phyloP scores from a whole-genome alignment of 2,329 filamentous ascomycete species.

The Fusarium hostae region DNA sequence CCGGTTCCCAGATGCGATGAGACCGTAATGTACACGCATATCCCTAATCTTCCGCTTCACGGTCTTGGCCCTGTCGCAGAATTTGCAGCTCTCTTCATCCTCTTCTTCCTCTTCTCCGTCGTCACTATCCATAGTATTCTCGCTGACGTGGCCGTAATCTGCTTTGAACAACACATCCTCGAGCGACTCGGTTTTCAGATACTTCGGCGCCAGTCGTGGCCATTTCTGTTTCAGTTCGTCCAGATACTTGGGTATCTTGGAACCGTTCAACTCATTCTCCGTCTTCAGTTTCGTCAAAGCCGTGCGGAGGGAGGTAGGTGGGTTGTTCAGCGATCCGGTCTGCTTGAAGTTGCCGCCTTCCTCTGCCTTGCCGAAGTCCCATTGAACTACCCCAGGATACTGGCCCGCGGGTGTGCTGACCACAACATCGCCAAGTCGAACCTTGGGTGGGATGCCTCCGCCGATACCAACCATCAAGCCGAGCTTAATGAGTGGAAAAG shows the following conservation, averaged over 20 bases:
- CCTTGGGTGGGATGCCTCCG: conserved; percentile 4
- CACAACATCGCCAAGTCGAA: conserved; percentile 21
- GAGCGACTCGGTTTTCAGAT: neutral
- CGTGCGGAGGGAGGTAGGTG: neutral
- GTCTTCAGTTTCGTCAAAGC: conserved; percentile 10
- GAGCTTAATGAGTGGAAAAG: conserved; percentile 5
- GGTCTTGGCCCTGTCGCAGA: too few relatives aligned
- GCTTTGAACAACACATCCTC: neutral
- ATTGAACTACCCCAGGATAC: conserved; percentile 13
- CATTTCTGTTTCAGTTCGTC: neutral
- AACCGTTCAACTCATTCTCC: neutral
- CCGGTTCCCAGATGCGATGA: too few relatives aligned
- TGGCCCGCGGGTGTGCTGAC: neutral
- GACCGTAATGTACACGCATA: too few relatives aligned
- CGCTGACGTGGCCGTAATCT: too few relatives aligned
- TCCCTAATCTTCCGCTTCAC: too few relatives aligned
- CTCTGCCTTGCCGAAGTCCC: conserved; percentile 7
- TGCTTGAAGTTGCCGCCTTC: neutral
- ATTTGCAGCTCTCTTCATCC: too few relatives aligned
- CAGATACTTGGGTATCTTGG: conserved; percentile 5
- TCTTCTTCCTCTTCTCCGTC: too few relatives aligned
- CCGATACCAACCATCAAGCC: conserved; percentile 12
- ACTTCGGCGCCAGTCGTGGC: conserved; percentile 4
- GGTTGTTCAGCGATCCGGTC: conserved; percentile 7
- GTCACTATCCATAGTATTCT: too few relatives aligned